Percentiles rank a stretch among this genome's conserved stretches.
These are phyloP conservation scores for Aspergillus carbonarius DNA, from an alignment of 2,329 filamentous ascomycete species.

Conservation along the genomic window DNA sequence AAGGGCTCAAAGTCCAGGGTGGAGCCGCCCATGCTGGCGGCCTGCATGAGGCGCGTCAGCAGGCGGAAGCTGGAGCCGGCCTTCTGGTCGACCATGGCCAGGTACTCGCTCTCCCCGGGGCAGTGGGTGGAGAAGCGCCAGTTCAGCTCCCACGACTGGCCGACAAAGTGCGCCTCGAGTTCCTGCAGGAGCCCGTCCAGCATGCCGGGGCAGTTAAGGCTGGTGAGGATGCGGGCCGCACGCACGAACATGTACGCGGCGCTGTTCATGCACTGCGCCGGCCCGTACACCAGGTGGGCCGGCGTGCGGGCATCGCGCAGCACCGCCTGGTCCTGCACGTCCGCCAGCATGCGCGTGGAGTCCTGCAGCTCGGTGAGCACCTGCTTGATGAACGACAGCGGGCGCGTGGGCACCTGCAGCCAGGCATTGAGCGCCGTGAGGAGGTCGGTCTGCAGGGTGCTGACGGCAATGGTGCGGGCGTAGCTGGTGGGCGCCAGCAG, in stretches of 20 bases:
- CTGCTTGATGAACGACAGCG: constrained; percentile 22
- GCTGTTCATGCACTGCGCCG: constrained; percentile 39
- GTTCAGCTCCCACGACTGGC: constrained; percentile 23
- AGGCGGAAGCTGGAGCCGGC: constrained; percentile 25
- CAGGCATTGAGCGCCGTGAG: constrained; percentile 33
- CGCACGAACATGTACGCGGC: constrained; percentile 32
- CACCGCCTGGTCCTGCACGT: constrained; percentile 40
- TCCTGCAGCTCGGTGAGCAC: constrained; percentile 31
- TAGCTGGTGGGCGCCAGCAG: constrained; percentile 23
- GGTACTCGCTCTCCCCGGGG: constrained; percentile 24
- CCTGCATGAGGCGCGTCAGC: constrained; percentile 20
- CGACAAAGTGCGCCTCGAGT: constrained; percentile 14
- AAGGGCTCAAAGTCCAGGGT: constrained; percentile 16
- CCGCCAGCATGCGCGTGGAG: constrained; percentile 36
- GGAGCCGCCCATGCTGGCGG: constrained; percentile 8
- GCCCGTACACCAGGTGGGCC: constrained; percentile 39
- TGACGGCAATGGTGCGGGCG: constrained; percentile 27
- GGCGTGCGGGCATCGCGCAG: constrained; percentile 37
- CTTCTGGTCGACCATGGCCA: constrained; percentile 28
- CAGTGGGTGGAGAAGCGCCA: constrained; percentile 19
- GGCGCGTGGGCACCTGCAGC: constrained; percentile 23
- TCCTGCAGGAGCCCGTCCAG: constrained; percentile 26
- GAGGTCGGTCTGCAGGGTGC: constrained; percentile 23
- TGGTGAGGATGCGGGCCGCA: constrained; percentile 21
- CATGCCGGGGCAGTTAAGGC: constrained; percentile 16